Percentiles rank a stretch among this genome's conserved stretches.
These are phyloP conservation scores for Tubosaeta sp. DNA, from an alignment of 768 basidiomycete genomes.

Conservation along the genomic window DNA sequence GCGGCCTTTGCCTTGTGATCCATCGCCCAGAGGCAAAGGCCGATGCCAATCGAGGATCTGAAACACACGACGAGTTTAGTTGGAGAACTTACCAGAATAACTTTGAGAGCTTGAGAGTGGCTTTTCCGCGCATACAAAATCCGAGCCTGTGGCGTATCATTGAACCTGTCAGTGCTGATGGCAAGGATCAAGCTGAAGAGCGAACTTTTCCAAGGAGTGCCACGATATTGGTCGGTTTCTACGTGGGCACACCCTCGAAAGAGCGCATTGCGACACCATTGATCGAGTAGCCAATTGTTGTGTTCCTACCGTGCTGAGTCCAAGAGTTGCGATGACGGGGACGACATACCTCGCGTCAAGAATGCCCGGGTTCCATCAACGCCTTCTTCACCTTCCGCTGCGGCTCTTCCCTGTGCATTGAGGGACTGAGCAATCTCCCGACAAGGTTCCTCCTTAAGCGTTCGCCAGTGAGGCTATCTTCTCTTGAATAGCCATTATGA, in stretches of 20 bases:
- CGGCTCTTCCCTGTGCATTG: constrained; percentile 56
- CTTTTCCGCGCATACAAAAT: constrained; percentile 78
- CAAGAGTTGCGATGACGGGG: neutral
- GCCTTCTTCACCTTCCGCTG: constrained; percentile 55
- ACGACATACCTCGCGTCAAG: constrained; percentile 59
- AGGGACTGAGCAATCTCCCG: constrained; percentile 65
- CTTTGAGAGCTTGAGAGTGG: constrained; percentile 74
- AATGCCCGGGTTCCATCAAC: constrained; percentile 54
- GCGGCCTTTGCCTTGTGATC: constrained; percentile 77
- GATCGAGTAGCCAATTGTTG: constrained; percentile 76
- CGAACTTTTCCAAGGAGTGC: constrained; percentile 82
- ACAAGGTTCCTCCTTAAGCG: constrained; percentile 63
- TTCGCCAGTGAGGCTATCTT: constrained; percentile 56
- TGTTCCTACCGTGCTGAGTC: constrained; percentile 49
- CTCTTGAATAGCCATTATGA: constrained; percentile 38
- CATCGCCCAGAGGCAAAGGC: constrained; percentile 89
- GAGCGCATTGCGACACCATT: constrained; percentile 74
- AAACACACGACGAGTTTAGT: constrained; percentile 72
- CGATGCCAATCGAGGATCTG: constrained; percentile 97
- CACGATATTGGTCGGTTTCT: constrained; percentile 82
- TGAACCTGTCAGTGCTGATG: constrained; percentile 1
- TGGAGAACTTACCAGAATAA: constrained; percentile 81
- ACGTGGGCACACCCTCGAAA: constrained; percentile 73
- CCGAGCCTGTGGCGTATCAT: constrained; percentile 57
- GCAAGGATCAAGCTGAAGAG: neutral